These are phyloP conservation scores for Hymenoscyphus infarciens DNA, from an alignment of 2,329 filamentous ascomycete species.

Conservation along the genomic window DNA sequence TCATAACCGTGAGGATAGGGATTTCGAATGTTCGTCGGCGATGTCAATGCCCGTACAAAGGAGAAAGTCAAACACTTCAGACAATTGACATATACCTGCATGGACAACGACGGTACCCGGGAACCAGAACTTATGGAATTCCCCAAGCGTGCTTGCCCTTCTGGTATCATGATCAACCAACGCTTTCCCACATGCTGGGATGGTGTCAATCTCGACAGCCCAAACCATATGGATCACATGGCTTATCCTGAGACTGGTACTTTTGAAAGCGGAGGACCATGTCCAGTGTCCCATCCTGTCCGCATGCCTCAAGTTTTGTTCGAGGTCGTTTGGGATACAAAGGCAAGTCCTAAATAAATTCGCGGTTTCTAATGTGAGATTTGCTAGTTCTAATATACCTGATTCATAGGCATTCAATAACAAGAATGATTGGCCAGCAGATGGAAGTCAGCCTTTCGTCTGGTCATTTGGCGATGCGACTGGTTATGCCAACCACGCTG, in stretches of 20 bases:
- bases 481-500: conserved; percentile 48
- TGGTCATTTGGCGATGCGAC: conserved; percentile 44
- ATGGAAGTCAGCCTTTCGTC: conserved; percentile 43
- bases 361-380: background rate
- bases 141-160: conserved; percentile 33
- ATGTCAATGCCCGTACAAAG: conserved; percentile 37
- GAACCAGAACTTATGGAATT: conserved; percentile 40
- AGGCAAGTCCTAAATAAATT: background rate
- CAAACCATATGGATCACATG: conserved; percentile 23
- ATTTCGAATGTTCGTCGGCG: conserved; percentile 45
- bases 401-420: conserved; percentile 41
- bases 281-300: conserved; percentile 39
- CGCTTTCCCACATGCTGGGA: conserved; percentile 29
- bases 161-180: conserved; percentile 35
- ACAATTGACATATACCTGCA: conserved; percentile 44
- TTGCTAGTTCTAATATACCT: conserved; percentile 40
- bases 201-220: conserved; percentile 13
- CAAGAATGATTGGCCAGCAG: conserved; percentile 42
- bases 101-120: conserved; percentile 38
- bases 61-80: conserved; percentile 39
- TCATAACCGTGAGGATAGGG: conserved; percentile 27
- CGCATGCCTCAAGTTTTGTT: conserved; percentile 48
- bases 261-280: conserved; percentile 23
- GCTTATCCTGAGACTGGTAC: conserved; percentile 29
- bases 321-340: conserved; percentile 46